These are phyloP conservation scores for Nephromyces sp. DNA, from an alignment of 169 alveolate genomes.

Conservation along the genomic window DNA sequence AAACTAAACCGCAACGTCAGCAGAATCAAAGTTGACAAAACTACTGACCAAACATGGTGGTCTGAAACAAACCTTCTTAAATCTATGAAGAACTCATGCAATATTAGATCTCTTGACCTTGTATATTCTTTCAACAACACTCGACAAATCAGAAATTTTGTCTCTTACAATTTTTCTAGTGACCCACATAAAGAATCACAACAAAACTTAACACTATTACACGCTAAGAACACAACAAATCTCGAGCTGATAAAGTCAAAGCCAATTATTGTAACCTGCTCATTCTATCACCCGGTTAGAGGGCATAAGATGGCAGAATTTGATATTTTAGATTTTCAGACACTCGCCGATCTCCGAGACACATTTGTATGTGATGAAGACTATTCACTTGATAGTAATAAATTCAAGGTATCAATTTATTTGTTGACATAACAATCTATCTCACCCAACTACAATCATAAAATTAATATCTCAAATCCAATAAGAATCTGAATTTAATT, in stretches of 20 bases:
- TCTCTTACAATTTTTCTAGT: not conserved
- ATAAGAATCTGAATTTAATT: no score
- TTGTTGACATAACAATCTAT: no score
- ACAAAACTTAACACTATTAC: no score
- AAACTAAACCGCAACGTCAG: not conserved
- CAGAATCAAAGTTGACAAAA: not conserved
- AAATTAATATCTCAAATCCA: no score
- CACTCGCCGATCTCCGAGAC: conserved; percentile 25
- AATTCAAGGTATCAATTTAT: no score
- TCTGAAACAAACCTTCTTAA: not conserved
- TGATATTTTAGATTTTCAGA: conserved; percentile 34
- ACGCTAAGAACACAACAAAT: not conserved
- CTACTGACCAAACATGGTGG: not conserved
- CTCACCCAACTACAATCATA: no score
- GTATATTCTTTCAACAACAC: not conserved
- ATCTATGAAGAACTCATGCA: not conserved
- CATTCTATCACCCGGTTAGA: conserved; percentile 34
- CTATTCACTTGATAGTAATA: conserved; percentile 10
- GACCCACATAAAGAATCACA: not conserved
- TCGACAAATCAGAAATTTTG: not conserved
- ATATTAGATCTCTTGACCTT: not conserved
- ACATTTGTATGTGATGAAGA: conserved; percentile 39
- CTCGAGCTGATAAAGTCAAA: not conserved
- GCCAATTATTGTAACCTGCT: conserved; percentile 2
- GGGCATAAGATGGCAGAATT: conserved; percentile 39